phyloP scores from a whole-genome alignment of 2,329 filamentous ascomycete species.

The Tricladium varicosporioides region DNA sequence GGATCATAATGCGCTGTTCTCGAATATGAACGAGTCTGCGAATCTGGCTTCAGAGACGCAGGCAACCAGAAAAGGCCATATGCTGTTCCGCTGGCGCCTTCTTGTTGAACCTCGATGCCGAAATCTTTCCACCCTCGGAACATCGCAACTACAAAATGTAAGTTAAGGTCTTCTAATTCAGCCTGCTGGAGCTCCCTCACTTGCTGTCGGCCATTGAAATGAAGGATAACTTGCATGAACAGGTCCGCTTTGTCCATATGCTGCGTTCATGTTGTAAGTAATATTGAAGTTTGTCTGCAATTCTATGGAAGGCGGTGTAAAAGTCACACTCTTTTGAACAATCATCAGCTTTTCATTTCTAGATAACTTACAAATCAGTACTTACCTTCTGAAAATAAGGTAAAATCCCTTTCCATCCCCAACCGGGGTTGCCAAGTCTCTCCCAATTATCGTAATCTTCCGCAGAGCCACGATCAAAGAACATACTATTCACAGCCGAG shows the following conservation, averaged over 20 bases:
- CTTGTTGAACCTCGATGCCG: background rate
- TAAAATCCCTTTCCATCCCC: conserved; percentile 24
- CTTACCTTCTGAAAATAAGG: background rate
- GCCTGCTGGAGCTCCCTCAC: background rate
- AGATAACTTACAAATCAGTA: background rate
- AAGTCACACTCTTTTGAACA: background rate
- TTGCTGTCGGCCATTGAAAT: background rate
- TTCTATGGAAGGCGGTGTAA: background rate
- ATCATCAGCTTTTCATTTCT: background rate
- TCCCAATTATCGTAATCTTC: conserved; percentile 38
- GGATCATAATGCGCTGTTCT: background rate
- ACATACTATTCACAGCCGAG: conserved; percentile 28
- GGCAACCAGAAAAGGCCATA: background rate
- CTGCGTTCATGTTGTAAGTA: background rate
- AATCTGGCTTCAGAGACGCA: background rate
- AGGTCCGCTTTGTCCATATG: background rate
- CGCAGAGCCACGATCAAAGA: conserved; percentile 7
- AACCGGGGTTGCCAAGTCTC: conserved; percentile 37
- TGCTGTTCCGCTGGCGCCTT: background rate
- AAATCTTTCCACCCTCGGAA: background rate
- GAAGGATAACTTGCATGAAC: conserved; percentile 1
- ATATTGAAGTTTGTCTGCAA: background rate
- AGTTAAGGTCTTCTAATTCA: background rate
- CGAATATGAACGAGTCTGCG: background rate
- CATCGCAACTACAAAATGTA: background rate